Evolutionary conservation across 257 asterid genomes (phyloP), one percentile per base, ranked within the genome.

Genomic region (Nicotiana sylvestris): DNA sequence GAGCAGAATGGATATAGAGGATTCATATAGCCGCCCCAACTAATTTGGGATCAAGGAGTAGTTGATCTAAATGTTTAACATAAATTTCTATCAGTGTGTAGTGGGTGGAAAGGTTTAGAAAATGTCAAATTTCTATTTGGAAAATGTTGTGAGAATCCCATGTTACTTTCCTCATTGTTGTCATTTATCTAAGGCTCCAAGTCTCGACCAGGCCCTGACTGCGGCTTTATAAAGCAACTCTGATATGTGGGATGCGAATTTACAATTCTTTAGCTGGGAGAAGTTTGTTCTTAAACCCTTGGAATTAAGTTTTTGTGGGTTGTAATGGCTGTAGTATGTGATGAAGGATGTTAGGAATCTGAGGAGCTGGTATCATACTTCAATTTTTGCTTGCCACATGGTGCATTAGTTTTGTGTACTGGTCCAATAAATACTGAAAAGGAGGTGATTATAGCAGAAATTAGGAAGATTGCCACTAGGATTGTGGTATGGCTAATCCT

Each of bases 311-410:
- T 2, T 7, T 46, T 72, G 29, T 25, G 37, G 5, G 79, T 68
- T 72, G 61, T 25, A 74, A 74, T 74, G 62, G 79, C 61, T 72
- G 61, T 46, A 72, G 79, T 21, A 72, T 72, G 56, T 70, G 60
- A 4, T 70, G 78, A 72, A 72, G 78, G 60, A 43, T 72, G 78
- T 72, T 46, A 43, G 60, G 78, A 37, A 46, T 21, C 37, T 17
- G 7, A 16, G 37, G 21, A 46, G 37, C 60, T 46, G 21, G 78
- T 72, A 46, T 72, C 78, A 25, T 74, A 62, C 61, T 74, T 74
- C 61, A 46, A 49, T 74, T 74, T n/a, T 74, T 49, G 79, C 62
- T 74, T 49, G 39, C 39, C 6, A 74, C 62, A 49, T 13, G 61
- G 62, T 74, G 27, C 35, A 25, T 74, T 72, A 12, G 37, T 72